phyloP scores from a whole-genome alignment of 192 early-diverging fungal species.

The Linnemannia exigua region DNA sequence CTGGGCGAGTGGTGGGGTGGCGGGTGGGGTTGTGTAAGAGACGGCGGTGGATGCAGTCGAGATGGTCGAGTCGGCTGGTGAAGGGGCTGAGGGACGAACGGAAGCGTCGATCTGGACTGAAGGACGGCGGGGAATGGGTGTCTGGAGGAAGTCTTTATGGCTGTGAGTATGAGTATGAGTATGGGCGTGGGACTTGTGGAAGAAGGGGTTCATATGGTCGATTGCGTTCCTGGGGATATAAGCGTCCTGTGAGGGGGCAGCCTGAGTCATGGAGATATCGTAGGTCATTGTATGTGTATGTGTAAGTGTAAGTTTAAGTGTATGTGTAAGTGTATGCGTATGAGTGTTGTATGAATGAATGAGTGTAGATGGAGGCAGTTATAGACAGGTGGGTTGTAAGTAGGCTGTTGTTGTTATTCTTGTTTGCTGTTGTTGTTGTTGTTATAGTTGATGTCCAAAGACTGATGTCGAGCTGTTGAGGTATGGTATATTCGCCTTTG shows the following conservation, averaged over 20 bases:
- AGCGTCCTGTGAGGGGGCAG: slow-evolving; percentile 7
- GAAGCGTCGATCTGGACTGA: slow-evolving; percentile 24
- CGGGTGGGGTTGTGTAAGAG: slow-evolving; percentile 49
- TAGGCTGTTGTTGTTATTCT: background rate
- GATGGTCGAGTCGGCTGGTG: background rate
- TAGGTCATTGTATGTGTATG: slow-evolving; percentile 3
- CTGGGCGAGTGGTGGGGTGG: slow-evolving; percentile 40
- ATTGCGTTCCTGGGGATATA: slow-evolving; percentile 48
- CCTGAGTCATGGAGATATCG: slow-evolving; percentile 32
- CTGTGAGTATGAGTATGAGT: slow-evolving; percentile 23
- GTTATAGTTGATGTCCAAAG: background rate
- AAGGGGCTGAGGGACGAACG: background rate
- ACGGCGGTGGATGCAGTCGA: background rate
- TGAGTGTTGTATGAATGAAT: background rate
- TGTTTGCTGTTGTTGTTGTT: too few species aligned
- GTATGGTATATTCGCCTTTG: background rate
- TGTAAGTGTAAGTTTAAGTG: background rate
- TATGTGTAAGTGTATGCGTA: background rate
- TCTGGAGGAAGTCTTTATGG: slow-evolving; percentile 14
- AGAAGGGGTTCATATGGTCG: slow-evolving; percentile 52
- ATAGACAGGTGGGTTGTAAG: background rate
- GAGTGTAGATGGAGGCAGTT: background rate
- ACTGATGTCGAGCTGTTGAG: background rate
- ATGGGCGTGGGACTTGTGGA: slow-evolving; percentile 33
- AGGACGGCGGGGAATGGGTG: slow-evolving; percentile 40